Conservation (phyloP, 345 rosid genomes). For the Aurinia saxatilis region DNA sequence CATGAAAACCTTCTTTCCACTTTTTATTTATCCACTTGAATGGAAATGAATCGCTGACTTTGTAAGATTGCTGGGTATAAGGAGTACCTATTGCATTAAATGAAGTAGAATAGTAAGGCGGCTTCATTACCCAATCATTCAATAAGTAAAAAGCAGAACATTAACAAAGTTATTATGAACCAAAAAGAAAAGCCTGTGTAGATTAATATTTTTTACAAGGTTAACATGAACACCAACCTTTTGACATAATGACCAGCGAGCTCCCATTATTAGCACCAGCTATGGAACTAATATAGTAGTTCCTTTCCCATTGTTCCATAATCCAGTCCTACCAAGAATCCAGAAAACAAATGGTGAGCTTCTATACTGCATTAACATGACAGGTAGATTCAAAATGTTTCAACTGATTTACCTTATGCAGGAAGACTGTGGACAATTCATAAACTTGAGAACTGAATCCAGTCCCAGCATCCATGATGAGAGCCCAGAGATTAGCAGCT, state of each 20-base stretch:
- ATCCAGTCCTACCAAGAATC: constrained; percentile 76
- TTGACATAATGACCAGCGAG: constrained; percentile 92
- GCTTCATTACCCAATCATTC: neutral
- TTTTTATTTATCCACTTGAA: constrained; percentile 98
- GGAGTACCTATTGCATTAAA: constrained; percentile 60
- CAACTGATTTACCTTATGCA: constrained; percentile 65
- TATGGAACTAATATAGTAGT: constrained; percentile 82
- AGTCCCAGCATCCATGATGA: constrained; percentile 98
- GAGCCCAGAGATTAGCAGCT: constrained; percentile 84
- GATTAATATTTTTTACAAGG: neutral
- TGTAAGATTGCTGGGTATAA: constrained; percentile 94
- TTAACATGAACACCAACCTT: constrained; percentile 44
- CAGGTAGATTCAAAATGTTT: neutral
- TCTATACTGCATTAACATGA: neutral
- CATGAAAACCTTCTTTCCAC: constrained; percentile 99
- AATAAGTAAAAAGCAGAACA: neutral
- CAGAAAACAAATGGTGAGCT: constrained; percentile 5
- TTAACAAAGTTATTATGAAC: neutral
- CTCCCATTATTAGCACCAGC: constrained; percentile 91
- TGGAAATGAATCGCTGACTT: constrained; percentile 97
- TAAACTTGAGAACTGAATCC: constrained; percentile 83
- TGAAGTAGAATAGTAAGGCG: constrained; percentile 10
- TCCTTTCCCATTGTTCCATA: constrained; percentile 98
- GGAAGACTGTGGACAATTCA: constrained; percentile 72
- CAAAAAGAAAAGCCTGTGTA: too few species aligned